Evolutionary conservation across 1,284 basidiomycete genomes (phyloP).

Genomic region (Ustilago tritici): DNA sequence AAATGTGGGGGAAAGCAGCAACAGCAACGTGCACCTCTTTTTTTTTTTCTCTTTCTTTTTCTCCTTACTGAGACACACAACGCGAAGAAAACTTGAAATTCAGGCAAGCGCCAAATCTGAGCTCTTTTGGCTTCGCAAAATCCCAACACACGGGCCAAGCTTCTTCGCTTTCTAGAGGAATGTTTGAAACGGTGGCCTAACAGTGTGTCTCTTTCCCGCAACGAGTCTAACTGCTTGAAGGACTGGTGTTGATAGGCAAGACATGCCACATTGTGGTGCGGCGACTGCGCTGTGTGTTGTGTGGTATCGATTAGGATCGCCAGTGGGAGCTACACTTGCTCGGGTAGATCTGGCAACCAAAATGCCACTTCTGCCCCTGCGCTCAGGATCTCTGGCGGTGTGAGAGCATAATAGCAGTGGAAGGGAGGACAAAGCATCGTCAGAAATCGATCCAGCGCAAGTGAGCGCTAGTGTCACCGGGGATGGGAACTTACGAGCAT

Average conservation of each 20-base stretch:
- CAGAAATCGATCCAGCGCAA: too few species aligned
- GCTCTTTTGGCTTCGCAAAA: not conserved
- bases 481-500: constrained; percentile 56
- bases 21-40: too few species aligned
- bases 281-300: too few species aligned
- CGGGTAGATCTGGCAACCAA: constrained; percentile 62
- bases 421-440: not conserved
- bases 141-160: not conserved
- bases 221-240: too few species aligned
- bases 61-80: too few species aligned
- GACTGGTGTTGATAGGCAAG: too few species aligned
- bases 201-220: not conserved
- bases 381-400: constrained; percentile 54
- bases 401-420: not conserved
- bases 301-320: too few species aligned
- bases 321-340: constrained; percentile 17
- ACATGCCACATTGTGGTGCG: too few species aligned
- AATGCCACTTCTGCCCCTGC: constrained; percentile 60
- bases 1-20: too few species aligned
- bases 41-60: too few species aligned
- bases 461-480: too few species aligned
- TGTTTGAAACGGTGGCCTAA: not conserved
- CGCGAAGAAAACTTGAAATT: too few species aligned
- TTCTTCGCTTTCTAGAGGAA: not conserved
- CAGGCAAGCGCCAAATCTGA: not conserved